Conservation (phyloP, 2,329 filamentous ascomycete genomes). For the Colletotrichum gigasporum region DNA sequence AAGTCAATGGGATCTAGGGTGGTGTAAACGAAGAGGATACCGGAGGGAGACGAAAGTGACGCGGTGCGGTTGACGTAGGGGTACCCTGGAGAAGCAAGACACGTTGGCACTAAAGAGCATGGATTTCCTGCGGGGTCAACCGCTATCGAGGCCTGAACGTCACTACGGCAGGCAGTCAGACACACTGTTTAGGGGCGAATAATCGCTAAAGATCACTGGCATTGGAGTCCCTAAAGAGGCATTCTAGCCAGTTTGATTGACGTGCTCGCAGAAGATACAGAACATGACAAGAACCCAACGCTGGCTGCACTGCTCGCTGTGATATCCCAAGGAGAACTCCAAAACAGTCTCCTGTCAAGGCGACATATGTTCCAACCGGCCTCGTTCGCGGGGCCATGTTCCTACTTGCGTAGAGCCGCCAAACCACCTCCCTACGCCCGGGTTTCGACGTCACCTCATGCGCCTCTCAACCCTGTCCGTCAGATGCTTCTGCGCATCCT, state of each 20-base stretch:
- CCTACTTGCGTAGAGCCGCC: no score
- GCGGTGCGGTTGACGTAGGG: background rate
- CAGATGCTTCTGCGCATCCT: slow-evolving; percentile 44
- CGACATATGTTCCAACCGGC: background rate
- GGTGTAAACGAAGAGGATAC: no score
- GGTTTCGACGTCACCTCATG: slow-evolving; percentile 37
- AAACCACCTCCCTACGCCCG: background rate
- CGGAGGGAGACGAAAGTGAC: no score
- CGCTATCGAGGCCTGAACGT: no score
- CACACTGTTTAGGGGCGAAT: no score
- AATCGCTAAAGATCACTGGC: background rate
- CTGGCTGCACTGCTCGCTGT: slow-evolving; percentile 6
- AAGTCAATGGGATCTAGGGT: no score
- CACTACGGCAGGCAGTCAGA: no score
- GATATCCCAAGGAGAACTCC: background rate
- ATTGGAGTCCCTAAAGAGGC: background rate
- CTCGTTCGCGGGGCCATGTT: background rate
- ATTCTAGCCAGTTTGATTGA: background rate
- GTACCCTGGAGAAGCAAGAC: background rate
- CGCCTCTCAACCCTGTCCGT: slow-evolving; percentile 46
- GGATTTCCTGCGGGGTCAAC: background rate
- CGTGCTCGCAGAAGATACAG: background rate
- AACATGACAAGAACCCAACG: background rate
- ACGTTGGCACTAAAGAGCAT: background rate
- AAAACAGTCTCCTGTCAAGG: slow-evolving; percentile 1